These are phyloP conservation scores for Glycyrrhiza uralensis DNA, from an alignment of 306 rosid genomes.

Conservation along the genomic window DNA sequence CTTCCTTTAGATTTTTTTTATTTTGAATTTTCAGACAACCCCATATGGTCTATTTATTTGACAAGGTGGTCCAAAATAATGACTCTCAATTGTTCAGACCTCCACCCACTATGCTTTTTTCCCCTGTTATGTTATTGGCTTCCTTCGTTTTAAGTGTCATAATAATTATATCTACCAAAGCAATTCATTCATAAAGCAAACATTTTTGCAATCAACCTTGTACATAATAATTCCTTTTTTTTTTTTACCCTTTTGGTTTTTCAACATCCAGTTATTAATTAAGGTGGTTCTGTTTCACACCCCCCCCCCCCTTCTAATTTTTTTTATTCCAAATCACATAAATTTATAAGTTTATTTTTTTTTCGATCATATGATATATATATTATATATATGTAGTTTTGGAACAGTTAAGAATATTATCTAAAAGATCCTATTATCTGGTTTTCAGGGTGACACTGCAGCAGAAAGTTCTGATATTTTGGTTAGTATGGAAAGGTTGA, in stretches of 20 bases:
- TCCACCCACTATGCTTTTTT: constrained; percentile 41
- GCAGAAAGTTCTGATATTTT: neutral
- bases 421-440: neutral
- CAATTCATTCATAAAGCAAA: constrained; percentile 39
- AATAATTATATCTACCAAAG: constrained; percentile 43
- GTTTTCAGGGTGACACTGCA: constrained; percentile 36
- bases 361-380: neutral
- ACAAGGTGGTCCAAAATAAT: constrained; percentile 56
- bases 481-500: constrained; percentile 72
- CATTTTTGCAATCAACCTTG: constrained; percentile 24
- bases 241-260: neutral
- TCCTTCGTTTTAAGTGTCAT: constrained; percentile 38
- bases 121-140: constrained; percentile 44
- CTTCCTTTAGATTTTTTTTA: constrained; percentile 28
- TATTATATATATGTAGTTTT: too few species aligned
- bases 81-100: constrained; percentile 37
- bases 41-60: constrained; percentile 56
- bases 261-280: constrained; percentile 1
- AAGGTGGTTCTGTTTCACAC: constrained; percentile 13
- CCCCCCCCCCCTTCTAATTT: too few species aligned
- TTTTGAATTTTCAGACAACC: constrained; percentile 42
- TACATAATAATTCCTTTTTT: neutral
- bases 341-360: too few species aligned
- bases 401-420: neutral
- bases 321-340: too few species aligned